These are phyloP conservation scores for Jaapia argillacea DNA, from an alignment of 768 basidiomycete species.

Conservation along the genomic window DNA sequence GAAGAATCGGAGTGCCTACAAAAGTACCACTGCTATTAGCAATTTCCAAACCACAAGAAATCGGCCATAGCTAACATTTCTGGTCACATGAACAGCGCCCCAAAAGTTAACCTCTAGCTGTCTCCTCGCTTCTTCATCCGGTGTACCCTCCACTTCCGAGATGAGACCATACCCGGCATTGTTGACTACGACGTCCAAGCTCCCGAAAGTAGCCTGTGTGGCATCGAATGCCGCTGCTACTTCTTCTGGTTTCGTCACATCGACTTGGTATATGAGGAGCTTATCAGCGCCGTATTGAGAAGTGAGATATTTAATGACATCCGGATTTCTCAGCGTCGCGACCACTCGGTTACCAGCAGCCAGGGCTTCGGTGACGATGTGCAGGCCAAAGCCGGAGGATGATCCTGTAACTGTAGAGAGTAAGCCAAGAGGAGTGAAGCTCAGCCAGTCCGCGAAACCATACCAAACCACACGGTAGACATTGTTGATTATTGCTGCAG, in stretches of 20 bases:
- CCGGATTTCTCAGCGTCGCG: conserved; percentile 32
- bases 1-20: conserved; percentile 18
- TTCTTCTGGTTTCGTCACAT: conserved; percentile 24
- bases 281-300: conserved; percentile 17
- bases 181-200: conserved; percentile 35
- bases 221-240: conserved; percentile 24
- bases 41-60: no score
- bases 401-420: conserved; percentile 32
- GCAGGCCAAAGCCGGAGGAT: conserved; percentile 28
- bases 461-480: no score
- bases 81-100: conserved; percentile 10
- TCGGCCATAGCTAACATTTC: no score
- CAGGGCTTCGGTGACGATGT: conserved; percentile 23
- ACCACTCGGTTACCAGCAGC: conserved; percentile 28
- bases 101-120: conserved; percentile 27
- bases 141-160: conserved; percentile 27
- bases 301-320: conserved; percentile 19
- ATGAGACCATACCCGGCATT: conserved; percentile 26
- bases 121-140: conserved; percentile 21
- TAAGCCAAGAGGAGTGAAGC: no score
- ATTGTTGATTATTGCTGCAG: no score
- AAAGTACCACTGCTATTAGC: no score
- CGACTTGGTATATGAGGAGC: conserved; percentile 28
- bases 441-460: no score
- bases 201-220: conserved; percentile 26